phyloP scores from a whole-genome alignment of 305 asterid genomes.

The Fraxinus latifolia region DNA sequence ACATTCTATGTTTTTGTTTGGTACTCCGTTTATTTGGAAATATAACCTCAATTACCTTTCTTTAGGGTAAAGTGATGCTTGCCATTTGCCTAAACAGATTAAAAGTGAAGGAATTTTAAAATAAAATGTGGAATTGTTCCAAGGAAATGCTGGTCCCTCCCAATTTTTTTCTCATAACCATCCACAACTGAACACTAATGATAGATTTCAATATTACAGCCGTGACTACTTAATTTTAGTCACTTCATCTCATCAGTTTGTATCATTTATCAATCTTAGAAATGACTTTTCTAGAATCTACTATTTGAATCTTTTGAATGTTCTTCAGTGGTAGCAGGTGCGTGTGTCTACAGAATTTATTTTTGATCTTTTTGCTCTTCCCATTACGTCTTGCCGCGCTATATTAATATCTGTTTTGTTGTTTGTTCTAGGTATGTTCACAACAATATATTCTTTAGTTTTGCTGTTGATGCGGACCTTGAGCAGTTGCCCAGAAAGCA shows the following conservation, averaged over 20 bases:
- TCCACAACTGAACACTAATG: background rate
- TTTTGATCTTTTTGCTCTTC: background rate
- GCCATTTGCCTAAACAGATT: background rate
- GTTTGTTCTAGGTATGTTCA: conserved; percentile 75
- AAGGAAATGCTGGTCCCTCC: background rate
- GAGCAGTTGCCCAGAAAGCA: conserved; percentile 61
- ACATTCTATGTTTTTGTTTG: background rate
- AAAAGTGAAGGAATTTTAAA: background rate
- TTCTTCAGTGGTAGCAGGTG: background rate
- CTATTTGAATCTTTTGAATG: background rate
- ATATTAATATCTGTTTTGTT: conserved; percentile 21
- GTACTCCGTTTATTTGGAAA: background rate
- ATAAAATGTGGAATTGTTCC: background rate
- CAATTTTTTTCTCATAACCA: background rate
- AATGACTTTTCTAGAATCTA: background rate
- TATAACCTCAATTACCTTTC: conserved; percentile 2
- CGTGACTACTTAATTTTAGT: background rate
- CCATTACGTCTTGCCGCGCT: background rate
- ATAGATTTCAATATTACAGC: background rate
- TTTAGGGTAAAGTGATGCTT: background rate
- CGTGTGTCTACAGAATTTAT: background rate
- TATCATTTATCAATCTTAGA: background rate
- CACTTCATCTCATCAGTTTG: background rate
- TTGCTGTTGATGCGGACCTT: conserved; percentile 84
- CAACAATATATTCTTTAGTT: conserved; percentile 96